These are phyloP conservation scores for Vitis amurensis DNA, from an alignment of 164 flowering plant species.

Conservation along the genomic window DNA sequence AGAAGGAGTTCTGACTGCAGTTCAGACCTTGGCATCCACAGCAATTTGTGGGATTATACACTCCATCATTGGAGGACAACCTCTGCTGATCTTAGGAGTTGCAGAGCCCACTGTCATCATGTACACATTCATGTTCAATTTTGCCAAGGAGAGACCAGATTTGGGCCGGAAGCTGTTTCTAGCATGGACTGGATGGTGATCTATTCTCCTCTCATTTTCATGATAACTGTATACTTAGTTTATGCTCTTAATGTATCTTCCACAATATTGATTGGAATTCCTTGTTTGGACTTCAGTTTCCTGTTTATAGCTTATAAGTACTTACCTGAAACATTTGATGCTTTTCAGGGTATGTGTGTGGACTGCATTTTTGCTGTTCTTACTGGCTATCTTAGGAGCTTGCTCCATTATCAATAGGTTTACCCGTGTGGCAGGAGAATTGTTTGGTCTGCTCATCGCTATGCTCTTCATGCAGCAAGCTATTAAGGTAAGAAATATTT, in stretches of 20 bases:
- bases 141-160: constrained; percentile 80
- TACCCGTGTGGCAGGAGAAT: constrained; percentile 88
- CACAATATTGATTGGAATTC: background rate
- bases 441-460: constrained; percentile 88
- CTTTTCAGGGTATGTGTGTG: constrained; percentile 86
- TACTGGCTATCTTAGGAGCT: constrained; percentile 75
- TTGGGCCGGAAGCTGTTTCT: constrained; percentile 82
- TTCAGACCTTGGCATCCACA: constrained; percentile 94
- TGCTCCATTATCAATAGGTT: constrained; percentile 90
- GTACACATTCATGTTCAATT: constrained; percentile 96
- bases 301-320: background rate
- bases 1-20: constrained; percentile 95
- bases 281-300: background rate
- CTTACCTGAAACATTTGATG: background rate
- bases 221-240: background rate
- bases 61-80: constrained; percentile 94
- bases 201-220: constrained; percentile 9
- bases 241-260: background rate
- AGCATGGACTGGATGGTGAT: constrained; percentile 96
- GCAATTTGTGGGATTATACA: constrained; percentile 93
- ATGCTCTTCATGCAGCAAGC: constrained; percentile 98
- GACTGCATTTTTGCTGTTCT: constrained; percentile 73
- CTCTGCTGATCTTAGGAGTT: constrained; percentile 90
- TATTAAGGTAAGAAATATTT: constrained; percentile 52
- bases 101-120: constrained; percentile 99